A percentile compares a stretch with the other conserved stretches of the same genome.
Evolutionary conservation across 179 eudicot genomes (phyloP).

Genomic region (Carnegiea gigantea): DNA sequence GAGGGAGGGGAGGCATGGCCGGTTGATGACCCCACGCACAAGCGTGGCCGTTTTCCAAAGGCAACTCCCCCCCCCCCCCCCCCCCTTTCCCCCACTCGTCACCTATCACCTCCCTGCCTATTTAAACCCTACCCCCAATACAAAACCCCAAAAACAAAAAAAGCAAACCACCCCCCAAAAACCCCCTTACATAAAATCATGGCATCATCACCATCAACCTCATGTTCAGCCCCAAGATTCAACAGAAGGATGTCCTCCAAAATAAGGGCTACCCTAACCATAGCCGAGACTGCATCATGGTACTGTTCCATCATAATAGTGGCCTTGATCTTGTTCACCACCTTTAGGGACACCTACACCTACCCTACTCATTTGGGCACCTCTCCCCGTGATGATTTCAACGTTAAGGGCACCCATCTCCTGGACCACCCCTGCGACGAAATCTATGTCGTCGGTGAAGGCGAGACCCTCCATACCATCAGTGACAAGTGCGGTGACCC

Average conservation of each 20-base stretch:
- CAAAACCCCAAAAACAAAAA: background rate
- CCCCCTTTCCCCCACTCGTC: background rate
- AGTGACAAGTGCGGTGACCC: slow-evolving; percentile 38
- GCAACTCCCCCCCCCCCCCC: background rate
- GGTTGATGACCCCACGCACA: background rate
- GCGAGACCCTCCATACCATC: slow-evolving; percentile 35
- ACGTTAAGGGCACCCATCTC: background rate
- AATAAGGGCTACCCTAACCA: background rate
- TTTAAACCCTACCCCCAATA: background rate
- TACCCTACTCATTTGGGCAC: background rate
- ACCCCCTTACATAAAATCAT: background rate
- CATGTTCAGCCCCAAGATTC: slow-evolving; percentile 9
- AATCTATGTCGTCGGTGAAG: slow-evolving; percentile 35
- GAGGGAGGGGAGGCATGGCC: background rate
- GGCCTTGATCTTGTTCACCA: background rate
- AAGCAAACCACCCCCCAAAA: background rate
- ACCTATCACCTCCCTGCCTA: background rate
- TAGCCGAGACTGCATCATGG: background rate
- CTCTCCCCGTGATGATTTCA: background rate
- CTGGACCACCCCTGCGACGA: slow-evolving; percentile 26
- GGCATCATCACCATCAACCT: background rate
- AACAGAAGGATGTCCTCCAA: background rate
- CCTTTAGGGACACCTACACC: background rate
- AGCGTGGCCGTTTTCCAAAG: background rate
- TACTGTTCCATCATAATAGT: slow-evolving; percentile 1